Evolutionary conservation across 1,284 basidiomycete genomes (phyloP), one percentile per base, ranked within the genome.

Genomic region (Cystobasidiaceae sp.): DNA sequence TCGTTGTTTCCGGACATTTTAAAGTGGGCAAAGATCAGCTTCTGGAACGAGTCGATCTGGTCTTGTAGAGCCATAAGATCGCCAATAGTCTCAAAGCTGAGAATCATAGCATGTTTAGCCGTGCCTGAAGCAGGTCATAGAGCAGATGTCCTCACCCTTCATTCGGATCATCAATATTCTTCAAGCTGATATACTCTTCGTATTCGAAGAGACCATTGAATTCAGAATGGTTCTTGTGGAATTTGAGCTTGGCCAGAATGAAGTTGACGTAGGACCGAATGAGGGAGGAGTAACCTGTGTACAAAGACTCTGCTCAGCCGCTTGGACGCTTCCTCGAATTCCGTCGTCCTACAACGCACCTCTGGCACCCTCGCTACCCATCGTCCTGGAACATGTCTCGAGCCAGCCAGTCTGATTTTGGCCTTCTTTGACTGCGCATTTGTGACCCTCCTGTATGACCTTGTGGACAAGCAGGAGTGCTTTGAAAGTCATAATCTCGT

Each of bases 181-280:
- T 93, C 72, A 97, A 80, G 23, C 89, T 91, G 71, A 97, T 86
- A 77, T 97, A 97, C 78, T 97, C 93, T 74, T 96, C 92, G 72
- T 97, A 97, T 78, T 97, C 93, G 75, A 96, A 96, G 17, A 96
- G 79, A 25, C 93, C 93, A 77, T 96, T 96, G 79, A 97, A 97
- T 76, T 96, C 93, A 1, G 90, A 88, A 72, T 93, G 85, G 50
- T 93, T 81, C 30, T 90, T 86, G 77, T 97, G 93, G 79, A 96
- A 97, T 50, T 91, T 84, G 46, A 97, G 84, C 77, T 97, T 97
- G n/a, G 91, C 87, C 56, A 97, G 80, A 62, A 97, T 85, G 77
- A 93, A 94, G 67, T 91, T 87, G 9, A 96, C 93, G 75, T 97
- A 97, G 32, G 90, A 92, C 70, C 86, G 86, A 76, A 97, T 97